Evolutionary conservation across 768 basidiomycete genomes (phyloP).

Genomic region (Roridomyces roridus): DNA sequence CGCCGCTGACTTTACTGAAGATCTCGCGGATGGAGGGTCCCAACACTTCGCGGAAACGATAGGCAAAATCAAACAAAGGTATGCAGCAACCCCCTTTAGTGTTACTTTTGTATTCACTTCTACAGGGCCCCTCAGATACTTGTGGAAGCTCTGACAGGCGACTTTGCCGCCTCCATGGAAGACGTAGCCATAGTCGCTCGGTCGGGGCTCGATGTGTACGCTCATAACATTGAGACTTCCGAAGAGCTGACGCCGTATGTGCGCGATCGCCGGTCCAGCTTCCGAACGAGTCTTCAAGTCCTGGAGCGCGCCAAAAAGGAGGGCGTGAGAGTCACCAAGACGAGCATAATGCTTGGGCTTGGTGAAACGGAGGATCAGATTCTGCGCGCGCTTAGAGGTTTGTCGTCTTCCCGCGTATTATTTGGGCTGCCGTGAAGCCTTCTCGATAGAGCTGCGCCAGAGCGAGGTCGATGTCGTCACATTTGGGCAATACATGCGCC

Average conservation of each 20-base stretch:
- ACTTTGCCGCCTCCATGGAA: constrained; percentile 82
- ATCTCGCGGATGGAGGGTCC: constrained; percentile 90
- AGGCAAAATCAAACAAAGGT: constrained; percentile 95
- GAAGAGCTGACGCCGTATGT: constrained; percentile 94
- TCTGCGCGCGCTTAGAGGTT: constrained; percentile 82
- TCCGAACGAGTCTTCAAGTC: constrained; percentile 83
- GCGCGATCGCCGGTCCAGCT: constrained; percentile 92
- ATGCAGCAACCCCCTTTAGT: too few relatives aligned
- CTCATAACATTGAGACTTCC: constrained; percentile 96
- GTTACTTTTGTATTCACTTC: too few relatives aligned
- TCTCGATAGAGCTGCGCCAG: constrained; percentile 76
- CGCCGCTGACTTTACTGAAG: constrained; percentile 45
- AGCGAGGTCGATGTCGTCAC: constrained; percentile 96
- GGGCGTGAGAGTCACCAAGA: constrained; percentile 92
- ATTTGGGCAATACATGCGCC: constrained; percentile 99
- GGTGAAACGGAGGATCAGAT: constrained; percentile 90
- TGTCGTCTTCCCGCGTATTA: too few relatives aligned
- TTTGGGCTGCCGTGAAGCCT: too few relatives aligned
- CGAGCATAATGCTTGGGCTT: constrained; percentile 97
- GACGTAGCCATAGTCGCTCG: constrained; percentile 84
- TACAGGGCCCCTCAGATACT: constrained; percentile 94
- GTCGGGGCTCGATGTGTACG: constrained; percentile 96
- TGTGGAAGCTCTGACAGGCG: constrained; percentile 95
- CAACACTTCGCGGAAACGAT: constrained; percentile 97
- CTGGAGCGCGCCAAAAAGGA: constrained; percentile 83